These are phyloP conservation scores for Suhomyces faveliae DNA, from an alignment of 805 yeast genomes.

Conservation along the genomic window DNA sequence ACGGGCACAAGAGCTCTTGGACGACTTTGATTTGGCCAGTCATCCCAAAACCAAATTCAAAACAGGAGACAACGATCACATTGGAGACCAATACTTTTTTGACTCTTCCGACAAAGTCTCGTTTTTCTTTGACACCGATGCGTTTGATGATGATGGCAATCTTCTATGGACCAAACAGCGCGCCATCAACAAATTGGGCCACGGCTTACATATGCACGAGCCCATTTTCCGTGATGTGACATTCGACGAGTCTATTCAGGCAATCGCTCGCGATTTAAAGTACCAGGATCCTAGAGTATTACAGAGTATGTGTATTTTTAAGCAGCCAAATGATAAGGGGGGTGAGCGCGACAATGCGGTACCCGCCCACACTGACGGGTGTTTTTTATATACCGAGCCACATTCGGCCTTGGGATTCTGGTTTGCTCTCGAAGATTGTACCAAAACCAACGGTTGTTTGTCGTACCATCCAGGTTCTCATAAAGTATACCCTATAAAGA, in stretches of 20 bases:
- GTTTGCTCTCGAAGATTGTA: slow-evolving; percentile 79
- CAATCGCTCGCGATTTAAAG: slow-evolving; percentile 51
- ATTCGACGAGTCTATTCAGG: slow-evolving; percentile 47
- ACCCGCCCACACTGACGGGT: slow-evolving; percentile 76
- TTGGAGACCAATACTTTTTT: slow-evolving; percentile 72
- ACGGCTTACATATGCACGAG: slow-evolving; percentile 64
- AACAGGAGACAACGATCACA: slow-evolving; percentile 57
- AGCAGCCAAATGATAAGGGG: slow-evolving; percentile 50
- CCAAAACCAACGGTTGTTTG: slow-evolving; percentile 63
- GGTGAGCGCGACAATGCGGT: slow-evolving; percentile 51
- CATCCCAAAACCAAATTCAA: slow-evolving; percentile 75
- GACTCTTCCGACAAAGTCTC: slow-evolving; percentile 66
- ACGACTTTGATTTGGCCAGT: slow-evolving; percentile 46
- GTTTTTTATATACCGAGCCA: slow-evolving; percentile 70
- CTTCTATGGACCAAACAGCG: slow-evolving; percentile 50
- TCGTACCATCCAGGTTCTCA: slow-evolving; percentile 73
- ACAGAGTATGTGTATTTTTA: slow-evolving; percentile 77
- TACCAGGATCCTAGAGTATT: slow-evolving; percentile 67
- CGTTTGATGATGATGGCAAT: slow-evolving; percentile 54
- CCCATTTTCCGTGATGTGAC: slow-evolving; percentile 50
- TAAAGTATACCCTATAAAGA: slow-evolving; percentile 50
- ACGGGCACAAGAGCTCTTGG: slow-evolving; percentile 46
- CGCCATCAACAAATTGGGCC: slow-evolving; percentile 78
- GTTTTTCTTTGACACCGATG: slow-evolving; percentile 70
- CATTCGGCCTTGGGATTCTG: slow-evolving; percentile 74